These are phyloP conservation scores for Leonotis leonurus DNA, from an alignment of 257 asterid genomes.

Conservation along the genomic window DNA sequence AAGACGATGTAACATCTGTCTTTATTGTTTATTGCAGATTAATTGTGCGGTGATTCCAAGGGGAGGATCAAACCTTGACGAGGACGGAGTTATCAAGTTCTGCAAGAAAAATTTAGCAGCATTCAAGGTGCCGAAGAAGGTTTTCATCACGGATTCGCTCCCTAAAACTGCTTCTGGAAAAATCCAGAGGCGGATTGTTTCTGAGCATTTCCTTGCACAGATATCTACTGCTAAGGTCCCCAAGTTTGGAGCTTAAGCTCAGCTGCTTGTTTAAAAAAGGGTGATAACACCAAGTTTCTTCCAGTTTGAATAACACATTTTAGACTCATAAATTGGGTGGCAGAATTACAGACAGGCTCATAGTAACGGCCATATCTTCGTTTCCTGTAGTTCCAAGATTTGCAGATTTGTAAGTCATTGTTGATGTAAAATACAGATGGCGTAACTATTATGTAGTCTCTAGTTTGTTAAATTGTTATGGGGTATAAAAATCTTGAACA, in stretches of 20 bases:
- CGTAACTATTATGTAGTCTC: neutral
- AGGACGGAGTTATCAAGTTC: slow-evolving; percentile 55
- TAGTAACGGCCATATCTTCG: neutral
- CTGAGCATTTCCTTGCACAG: slow-evolving; percentile 91
- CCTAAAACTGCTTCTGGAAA: slow-evolving; percentile 94
- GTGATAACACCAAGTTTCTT: neutral
- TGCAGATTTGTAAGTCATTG: neutral
- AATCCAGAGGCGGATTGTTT: slow-evolving; percentile 73
- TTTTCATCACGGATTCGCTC: slow-evolving; percentile 71
- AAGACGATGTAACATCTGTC: too few relatives aligned
- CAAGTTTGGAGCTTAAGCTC: slow-evolving; percentile 64
- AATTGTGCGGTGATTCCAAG: slow-evolving; percentile 88
- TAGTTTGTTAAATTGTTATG: neutral
- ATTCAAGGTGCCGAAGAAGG: slow-evolving; percentile 95
- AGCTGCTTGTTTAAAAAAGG: neutral
- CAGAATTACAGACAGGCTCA: neutral
- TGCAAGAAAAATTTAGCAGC: slow-evolving; percentile 89
- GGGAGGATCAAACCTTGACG: slow-evolving; percentile 61
- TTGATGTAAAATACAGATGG: neutral
- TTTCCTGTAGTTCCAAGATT: neutral
- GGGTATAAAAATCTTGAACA: too few relatives aligned
- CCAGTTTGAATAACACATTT: neutral
- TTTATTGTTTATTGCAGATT: too few relatives aligned
- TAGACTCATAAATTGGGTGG: neutral
- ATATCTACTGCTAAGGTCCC: slow-evolving; percentile 79